Evolutionary conservation across 345 rosid species (phyloP), one percentile per base, ranked within the genome.

Genomic region (Citropsis articulata): DNA sequence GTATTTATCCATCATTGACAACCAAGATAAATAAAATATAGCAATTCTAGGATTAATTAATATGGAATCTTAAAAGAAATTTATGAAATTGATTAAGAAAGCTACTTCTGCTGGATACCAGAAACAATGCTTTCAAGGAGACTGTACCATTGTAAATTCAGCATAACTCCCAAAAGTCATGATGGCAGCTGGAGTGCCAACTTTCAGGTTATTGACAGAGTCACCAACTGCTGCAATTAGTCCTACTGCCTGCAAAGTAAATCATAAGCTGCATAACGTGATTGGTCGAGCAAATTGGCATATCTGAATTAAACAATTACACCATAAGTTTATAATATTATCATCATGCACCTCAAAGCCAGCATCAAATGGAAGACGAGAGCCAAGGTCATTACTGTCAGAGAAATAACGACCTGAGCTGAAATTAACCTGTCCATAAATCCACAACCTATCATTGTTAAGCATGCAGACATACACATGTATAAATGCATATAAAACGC

Each of bases 141-240:
- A 36, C 48, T 73, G 69, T 89, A 95, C 98, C 81, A 80, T 84
- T 71, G 79, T 62, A 75, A 88, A 95, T 83, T 95, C 99, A 79
- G 98, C 84, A 88, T 93, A 95, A 81, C 97, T 80, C 78, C 99
- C 99, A 86, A 69, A 95, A 36, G 89, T 85, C 97, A 95, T 95
- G 82, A 92, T 60, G 74, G 98, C 99, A 80, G 98, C 99, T 75
- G 99, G 96, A 75, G 89, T 89, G 79, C 99, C 99, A 69, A 93
- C 93, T 88, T 85, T 83, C 83, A 95, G 65, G 87, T 87, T 50
- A 55, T 71, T 84, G 61, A 93, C 96, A 53, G 94, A 89, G 75
- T 90, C 94, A 73, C 99, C 99, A 38, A 92, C 87, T 19, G 96
- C 98, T 62, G 93, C 98, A 69, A 95, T 86, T 77, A 95, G 83